These are phyloP conservation scores for Chaetomium fimeti DNA, from an alignment of 495 filamentous ascomycete genomes.

Conservation along the genomic window DNA sequence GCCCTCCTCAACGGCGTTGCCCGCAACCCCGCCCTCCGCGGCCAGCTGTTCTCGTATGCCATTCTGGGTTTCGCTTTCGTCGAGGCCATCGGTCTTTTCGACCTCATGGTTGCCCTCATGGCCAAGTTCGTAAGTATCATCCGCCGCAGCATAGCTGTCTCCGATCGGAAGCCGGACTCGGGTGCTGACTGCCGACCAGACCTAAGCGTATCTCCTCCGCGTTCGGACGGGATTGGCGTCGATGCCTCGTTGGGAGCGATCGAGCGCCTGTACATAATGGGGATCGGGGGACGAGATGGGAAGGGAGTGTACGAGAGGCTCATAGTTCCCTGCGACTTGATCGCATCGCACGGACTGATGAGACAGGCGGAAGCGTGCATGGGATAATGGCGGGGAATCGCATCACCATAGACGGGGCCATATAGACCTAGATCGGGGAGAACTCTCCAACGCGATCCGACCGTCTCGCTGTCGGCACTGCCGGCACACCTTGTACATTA, in stretches of 20 bases:
- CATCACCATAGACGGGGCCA: slow-evolving; percentile 40
- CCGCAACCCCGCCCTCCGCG: slow-evolving; percentile 86
- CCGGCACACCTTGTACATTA: slow-evolving; percentile 37
- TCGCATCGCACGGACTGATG: slow-evolving; percentile 28
- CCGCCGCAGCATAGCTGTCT: slow-evolving; percentile 10
- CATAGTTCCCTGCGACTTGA: slow-evolving; percentile 28
- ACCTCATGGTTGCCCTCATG: slow-evolving; percentile 90
- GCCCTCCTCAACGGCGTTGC: slow-evolving; percentile 78
- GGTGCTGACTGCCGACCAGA: slow-evolving; percentile 27
- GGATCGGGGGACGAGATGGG: slow-evolving; percentile 21
- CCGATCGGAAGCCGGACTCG: not conserved
- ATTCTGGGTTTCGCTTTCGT: slow-evolving; percentile 93
- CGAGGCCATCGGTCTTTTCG: slow-evolving; percentile 91
- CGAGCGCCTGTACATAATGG: slow-evolving; percentile 36
- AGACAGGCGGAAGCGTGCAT: slow-evolving; percentile 35
- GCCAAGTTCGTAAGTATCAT: slow-evolving; percentile 62
- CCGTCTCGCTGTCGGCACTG: slow-evolving; percentile 33
- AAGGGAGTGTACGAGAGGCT: slow-evolving; percentile 35
- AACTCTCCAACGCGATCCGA: slow-evolving; percentile 31
- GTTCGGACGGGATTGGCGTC: slow-evolving; percentile 25
- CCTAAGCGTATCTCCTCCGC: slow-evolving; percentile 31
- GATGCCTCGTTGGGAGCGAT: slow-evolving; percentile 29
- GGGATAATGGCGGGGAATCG: slow-evolving; percentile 38
- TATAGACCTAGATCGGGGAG: slow-evolving; percentile 42
- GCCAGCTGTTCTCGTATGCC: slow-evolving; percentile 89